Percentiles rank a stretch among this genome's conserved stretches.
Conservation (phyloP, 345 rosid species). For the Brassica rapa region DNA sequence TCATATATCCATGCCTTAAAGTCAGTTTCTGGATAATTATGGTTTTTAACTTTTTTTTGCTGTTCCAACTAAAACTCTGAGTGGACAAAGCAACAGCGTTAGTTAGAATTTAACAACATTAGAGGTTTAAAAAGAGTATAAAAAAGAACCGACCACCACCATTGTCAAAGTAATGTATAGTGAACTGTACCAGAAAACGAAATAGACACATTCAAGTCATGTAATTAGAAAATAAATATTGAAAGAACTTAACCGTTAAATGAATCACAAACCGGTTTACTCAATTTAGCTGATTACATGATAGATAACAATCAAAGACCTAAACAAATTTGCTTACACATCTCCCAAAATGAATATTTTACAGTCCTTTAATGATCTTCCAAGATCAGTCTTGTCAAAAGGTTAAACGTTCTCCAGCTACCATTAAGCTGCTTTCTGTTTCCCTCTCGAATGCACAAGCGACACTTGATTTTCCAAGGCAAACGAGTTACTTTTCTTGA, state of each 20-base stretch:
- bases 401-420: conserved; percentile 17
- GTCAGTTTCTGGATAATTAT: not conserved
- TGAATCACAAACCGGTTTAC: not conserved
- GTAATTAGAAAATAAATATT: not conserved
- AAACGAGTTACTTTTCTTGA: conserved; percentile 46
- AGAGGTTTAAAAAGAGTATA: not conserved
- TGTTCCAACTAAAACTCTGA: not conserved
- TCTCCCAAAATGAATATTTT: conserved; percentile 19
- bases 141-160: not conserved
- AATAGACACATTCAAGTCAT: not conserved
- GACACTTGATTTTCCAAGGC: conserved; percentile 45
- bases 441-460: conserved; percentile 48
- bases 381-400: conserved; percentile 18
- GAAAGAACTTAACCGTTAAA: too few relatives aligned
- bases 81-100: not conserved
- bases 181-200: not conserved
- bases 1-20: not conserved
- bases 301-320: conserved; percentile 16
- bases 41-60: not conserved
- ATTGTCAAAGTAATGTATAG: not conserved
- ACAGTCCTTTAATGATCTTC: conserved; percentile 5
- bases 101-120: not conserved
- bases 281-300: not conserved
- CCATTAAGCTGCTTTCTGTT: conserved; percentile 31
- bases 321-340: conserved; percentile 25